Base-by-base conservation (phyloP, 108 stramenopile species). In the Skeletonema marinoi region DNA sequence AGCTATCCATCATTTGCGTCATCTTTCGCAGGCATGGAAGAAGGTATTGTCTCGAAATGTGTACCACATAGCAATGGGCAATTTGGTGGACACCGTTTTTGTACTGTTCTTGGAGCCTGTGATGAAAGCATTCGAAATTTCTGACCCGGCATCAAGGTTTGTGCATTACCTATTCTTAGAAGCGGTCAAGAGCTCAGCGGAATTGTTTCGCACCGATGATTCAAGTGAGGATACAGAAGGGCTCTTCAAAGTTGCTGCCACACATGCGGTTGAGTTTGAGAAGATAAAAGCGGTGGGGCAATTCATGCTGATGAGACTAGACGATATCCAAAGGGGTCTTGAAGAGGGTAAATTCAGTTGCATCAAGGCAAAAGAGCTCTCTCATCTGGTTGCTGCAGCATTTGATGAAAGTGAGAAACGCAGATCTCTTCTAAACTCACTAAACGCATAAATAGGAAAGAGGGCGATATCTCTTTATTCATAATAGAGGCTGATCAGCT, bases 1-100 rank as follows among this genome's bases (percentile, higher is more conserved):
- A 25, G 90, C 88, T 6, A 50, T 88, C 8, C 89, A 90, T 65
- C 94, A 95, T 65, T 68, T 93, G 33, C 84, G 80, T 12, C 92
- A 95, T 70, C 70, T 95, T 36, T 78, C 82, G 36, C 83, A 88
- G 62, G 72, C 87, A 4, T 95, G 94, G 94, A 87, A 81, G 50
- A 78, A 80, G 9, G 81, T 93, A 19, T 75, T 95, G 1, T 79
- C 90, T 6, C 70, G 80, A 17, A 67, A 81, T 19, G 77, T 92
- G 3, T 90, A 92, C 72, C 51, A 68, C 36, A 68, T 83, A 61
- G 74, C 90, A 2, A 89, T 95, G 68, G 90, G 92, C 6, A 86
- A 88, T 68, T 80, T 95, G 32, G 84, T 85, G 1, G 90, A 95
- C 75, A 82, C 84, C 32, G 44, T 90, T 9, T 86, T 95, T 32